Base-by-base conservation (phyloP, 176 grass and related monocot species). In the Eleusine coracana region DNA sequence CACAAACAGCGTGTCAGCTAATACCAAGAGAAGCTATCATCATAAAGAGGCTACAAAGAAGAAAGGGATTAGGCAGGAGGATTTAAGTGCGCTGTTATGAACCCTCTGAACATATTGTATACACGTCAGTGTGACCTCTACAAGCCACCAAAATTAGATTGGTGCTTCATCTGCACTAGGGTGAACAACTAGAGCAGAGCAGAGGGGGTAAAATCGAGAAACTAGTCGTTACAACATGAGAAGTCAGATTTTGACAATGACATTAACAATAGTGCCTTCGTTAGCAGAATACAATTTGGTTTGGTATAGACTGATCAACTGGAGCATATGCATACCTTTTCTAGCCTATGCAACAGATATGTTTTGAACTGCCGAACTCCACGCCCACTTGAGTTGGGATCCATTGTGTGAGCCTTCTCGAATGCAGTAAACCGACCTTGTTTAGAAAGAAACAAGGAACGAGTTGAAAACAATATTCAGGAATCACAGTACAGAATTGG, bases 281-380 rank as follows among this genome's bases (percentile, higher is more conserved):
- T 3, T 62, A 27, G 23, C 18, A 2, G 25, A 25, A 37, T 14
- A 36, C 31, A 11, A 16, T 28, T 75, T 44, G 38, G 10, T 66
- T 48, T 48, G 10, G 14, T 8, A 60, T 74, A 2, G 28, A 36
- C 3, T 61, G 66, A 54, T 84, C 11, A 29, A 58, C 29, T 81
- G 23, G 12, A 83, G 34, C 10, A 76, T 63, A 31, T 23, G 34
- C 49, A 28, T 90, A 98, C 96, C 96, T 90, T 93, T 76, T 93
- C 89, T 14, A 99, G 97, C 78, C 87, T 89, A 74, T 96, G 93
- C 52, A 96, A 60, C 12, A 99, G 86, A 85, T 99, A 99, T 10
- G 97, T 99, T 86, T 99, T 99, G 73, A 96, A 99, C 44, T 99
- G 96, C 6, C 93, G 84, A 44, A 92, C 93, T 34, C 96, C 96